Percentiles rank a stretch among this genome's conserved stretches.
Evolutionary conservation across 2,329 filamentous ascomycete species (phyloP).

Genomic region (Colletotrichum sidae): DNA sequence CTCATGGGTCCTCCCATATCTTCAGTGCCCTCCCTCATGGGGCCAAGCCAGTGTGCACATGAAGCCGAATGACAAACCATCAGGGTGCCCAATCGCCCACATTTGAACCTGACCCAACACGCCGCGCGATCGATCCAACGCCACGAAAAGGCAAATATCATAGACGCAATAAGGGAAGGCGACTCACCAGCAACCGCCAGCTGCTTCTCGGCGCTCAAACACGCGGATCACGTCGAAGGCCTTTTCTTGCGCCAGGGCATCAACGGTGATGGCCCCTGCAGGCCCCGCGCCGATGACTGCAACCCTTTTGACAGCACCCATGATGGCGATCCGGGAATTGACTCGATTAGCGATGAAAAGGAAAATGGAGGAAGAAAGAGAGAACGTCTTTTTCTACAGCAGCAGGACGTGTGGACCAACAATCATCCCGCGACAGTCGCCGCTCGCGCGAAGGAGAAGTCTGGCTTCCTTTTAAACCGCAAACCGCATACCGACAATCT

Average conservation of each 20-base stretch:
- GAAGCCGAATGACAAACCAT: conserved; percentile 1
- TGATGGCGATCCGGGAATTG: not conserved
- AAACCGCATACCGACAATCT: conserved; percentile 13
- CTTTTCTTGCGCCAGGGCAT: conserved; percentile 70
- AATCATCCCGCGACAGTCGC: not conserved
- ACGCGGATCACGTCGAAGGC: conserved; percentile 69
- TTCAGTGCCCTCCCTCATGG: no score
- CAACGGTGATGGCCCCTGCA: conserved; percentile 68
- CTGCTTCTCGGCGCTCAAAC: conserved; percentile 69
- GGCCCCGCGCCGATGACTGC: conserved; percentile 73
- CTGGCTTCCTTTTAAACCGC: conserved; percentile 17
- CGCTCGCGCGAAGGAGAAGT: not conserved
- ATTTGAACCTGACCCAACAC: not conserved
- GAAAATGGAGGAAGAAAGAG: not conserved
- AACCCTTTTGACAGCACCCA: conserved; percentile 51
- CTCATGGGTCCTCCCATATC: no score
- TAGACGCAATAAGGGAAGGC: not conserved
- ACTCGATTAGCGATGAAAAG: not conserved
- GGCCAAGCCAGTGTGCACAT: no score
- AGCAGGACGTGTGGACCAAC: not conserved
- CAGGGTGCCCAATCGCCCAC: conserved; percentile 4
- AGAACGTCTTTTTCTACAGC: not conserved
- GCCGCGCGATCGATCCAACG: no score
- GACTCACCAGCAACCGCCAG: conserved; percentile 71
- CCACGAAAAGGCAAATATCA: not conserved